Conservation (phyloP, 352 stramenopile genomes). For the Pythium coloratum region DNA sequence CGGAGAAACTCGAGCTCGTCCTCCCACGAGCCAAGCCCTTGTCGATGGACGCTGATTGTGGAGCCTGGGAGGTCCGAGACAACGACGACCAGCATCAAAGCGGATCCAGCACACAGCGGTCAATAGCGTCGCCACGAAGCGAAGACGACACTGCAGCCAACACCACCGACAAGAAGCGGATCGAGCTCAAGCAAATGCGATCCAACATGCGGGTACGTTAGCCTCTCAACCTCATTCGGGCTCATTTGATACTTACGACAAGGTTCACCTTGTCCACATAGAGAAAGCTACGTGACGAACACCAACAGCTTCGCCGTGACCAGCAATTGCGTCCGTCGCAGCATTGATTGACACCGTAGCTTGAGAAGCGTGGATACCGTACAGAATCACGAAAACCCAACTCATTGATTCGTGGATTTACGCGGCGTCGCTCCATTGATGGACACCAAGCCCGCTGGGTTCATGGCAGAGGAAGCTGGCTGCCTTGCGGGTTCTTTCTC, state of each 20-base stretch:
- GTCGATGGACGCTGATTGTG: conserved; percentile 7
- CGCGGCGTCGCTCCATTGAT: not conserved
- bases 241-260: not conserved
- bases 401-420: not conserved
- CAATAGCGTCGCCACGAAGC: conserved; percentile 4
- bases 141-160: not conserved
- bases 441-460: not conserved
- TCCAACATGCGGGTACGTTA: conserved; percentile 39
- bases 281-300: conserved; percentile 18
- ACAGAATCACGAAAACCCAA: too few species aligned
- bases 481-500: not conserved
- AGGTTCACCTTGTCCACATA: not conserved
- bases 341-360: not conserved
- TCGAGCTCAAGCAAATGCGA: conserved; percentile 45
- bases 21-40: conserved; percentile 1
- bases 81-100: not conserved
- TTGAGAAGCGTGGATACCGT: too few species aligned
- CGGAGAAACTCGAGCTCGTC: conserved; percentile 6
- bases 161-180: conserved; percentile 53
- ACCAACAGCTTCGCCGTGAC: conserved; percentile 13
- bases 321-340: not conserved
- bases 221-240: not conserved
- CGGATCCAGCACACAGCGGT: not conserved
- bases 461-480: not conserved
- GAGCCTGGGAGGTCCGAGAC: conserved; percentile 16